Evolutionary conservation across 2,329 filamentous ascomycete genomes (phyloP).

Genomic region (Ceratocystis huliohia): DNA sequence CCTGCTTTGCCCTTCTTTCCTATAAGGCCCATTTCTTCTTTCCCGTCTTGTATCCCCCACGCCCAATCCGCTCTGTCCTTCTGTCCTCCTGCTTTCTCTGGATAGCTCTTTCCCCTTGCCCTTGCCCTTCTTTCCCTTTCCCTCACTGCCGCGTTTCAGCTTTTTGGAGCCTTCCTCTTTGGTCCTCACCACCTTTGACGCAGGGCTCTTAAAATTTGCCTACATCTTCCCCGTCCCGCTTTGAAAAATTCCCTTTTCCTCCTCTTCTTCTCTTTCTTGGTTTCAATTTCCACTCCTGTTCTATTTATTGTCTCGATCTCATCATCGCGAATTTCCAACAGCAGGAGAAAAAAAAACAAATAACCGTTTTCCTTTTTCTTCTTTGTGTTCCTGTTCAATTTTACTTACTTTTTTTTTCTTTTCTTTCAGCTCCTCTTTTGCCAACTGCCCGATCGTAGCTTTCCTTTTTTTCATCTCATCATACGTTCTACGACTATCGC

Average conservation of each 20-base stretch:
- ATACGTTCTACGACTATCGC: background rate
- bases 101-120: background rate
- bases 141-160: conserved; percentile 11
- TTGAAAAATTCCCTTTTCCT: background rate
- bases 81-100: background rate
- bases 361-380: background rate
- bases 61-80: conserved; percentile 6
- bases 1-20: background rate
- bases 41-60: conserved; percentile 5
- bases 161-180: conserved; percentile 9
- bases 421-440: background rate
- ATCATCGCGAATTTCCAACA: background rate
- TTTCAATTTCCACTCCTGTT: conserved; percentile 8
- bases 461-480: background rate
- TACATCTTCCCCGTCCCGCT: background rate
- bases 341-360: background rate
- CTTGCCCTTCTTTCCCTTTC: background rate
- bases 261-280: background rate
- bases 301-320: conserved; percentile 4
- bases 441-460: background rate
- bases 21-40: conserved; percentile 1
- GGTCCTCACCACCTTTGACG: conserved; percentile 5
- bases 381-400: background rate
- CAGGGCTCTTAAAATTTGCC: conserved; percentile 1
- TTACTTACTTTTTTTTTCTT: background rate